Conservation (phyloP, 73 alveolate genomes). For the Uronychia setigera region DNA sequence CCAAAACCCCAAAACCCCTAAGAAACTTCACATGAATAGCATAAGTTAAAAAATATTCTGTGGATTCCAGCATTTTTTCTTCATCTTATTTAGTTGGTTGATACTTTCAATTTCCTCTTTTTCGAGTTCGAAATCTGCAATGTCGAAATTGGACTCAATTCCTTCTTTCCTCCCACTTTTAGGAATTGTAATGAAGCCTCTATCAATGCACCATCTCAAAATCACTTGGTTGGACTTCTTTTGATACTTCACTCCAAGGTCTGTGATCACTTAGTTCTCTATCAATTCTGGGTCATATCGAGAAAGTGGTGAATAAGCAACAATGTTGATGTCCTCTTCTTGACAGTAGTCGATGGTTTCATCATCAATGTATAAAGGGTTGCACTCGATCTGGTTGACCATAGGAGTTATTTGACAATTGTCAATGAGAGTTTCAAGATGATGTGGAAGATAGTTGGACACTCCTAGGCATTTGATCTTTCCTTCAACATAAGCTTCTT, state of each 20-base stretch:
- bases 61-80: constrained; percentile 52
- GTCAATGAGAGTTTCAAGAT: constrained; percentile 73
- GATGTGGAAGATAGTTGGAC: constrained; percentile 76
- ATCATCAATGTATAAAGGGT: constrained; percentile 82
- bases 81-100: constrained; percentile 26
- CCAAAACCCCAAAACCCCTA: no score
- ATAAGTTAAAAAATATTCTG: no score
- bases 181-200: constrained; percentile 77
- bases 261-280: constrained; percentile 36
- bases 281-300: constrained; percentile 73
- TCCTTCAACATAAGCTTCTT: constrained; percentile 71
- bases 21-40: no score
- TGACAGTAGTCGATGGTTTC: constrained; percentile 80
- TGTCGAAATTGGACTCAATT: constrained; percentile 47
- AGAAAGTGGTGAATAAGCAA: constrained; percentile 91
- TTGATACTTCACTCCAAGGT: constrained; percentile 57
- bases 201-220: constrained; percentile 81
- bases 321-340: constrained; percentile 65
- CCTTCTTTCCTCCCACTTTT: constrained; percentile 63
- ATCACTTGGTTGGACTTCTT: constrained; percentile 54
- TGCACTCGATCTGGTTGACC: constrained; percentile 86
- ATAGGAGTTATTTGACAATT: constrained; percentile 80
- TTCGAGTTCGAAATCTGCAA: constrained; percentile 62
- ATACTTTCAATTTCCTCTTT: constrained; percentile 50
- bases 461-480: constrained; percentile 86